Percentiles rank a stretch among this genome's conserved stretches.
Conservation (phyloP, 495 filamentous ascomycete species). For the Penicillium mononematosum region DNA sequence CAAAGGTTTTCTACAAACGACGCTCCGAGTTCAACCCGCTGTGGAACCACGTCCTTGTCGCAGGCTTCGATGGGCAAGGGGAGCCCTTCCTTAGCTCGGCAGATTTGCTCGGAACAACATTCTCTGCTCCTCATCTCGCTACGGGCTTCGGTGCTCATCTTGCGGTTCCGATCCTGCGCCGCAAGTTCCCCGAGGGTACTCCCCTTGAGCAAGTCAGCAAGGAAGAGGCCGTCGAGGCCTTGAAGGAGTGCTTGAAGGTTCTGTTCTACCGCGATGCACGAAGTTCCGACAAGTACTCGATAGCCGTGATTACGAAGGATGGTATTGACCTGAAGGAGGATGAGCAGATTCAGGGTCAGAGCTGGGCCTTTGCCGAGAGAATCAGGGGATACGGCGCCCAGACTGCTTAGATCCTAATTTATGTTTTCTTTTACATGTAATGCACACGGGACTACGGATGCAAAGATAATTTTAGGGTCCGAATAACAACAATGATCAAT, state of each 20-base stretch:
- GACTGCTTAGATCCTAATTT: constrained; percentile 43
- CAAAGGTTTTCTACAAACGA: constrained; percentile 91
- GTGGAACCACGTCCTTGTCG: constrained; percentile 93
- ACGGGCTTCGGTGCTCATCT: constrained; percentile 93
- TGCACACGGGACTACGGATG: constrained; percentile 10
- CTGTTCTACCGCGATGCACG: constrained; percentile 96
- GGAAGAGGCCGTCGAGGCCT: constrained; percentile 74
- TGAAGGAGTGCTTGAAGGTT: constrained; percentile 96
- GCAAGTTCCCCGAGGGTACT: constrained; percentile 75
- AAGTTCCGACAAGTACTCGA: constrained; percentile 84
- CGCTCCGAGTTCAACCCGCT: constrained; percentile 94
- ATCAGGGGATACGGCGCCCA: constrained; percentile 79
- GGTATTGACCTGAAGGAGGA: constrained; percentile 76
- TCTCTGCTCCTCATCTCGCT: constrained; percentile 79
- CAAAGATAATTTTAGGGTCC: neutral
- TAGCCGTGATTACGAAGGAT: constrained; percentile 83
- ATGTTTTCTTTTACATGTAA: constrained; percentile 17
- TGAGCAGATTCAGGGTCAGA: constrained; percentile 77
- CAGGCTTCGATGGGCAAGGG: constrained; percentile 73
- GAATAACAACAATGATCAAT: neutral
- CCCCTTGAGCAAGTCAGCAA: constrained; percentile 65
- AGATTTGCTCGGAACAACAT: constrained; percentile 92
- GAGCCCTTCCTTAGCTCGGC: constrained; percentile 87
- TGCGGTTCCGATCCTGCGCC: constrained; percentile 85
- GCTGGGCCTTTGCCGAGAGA: constrained; percentile 93